Percentiles rank a stretch among this genome's conserved stretches.
Conservation (phyloP, 75 land plant genomes). For the Cunninghamia lanceolata region DNA sequence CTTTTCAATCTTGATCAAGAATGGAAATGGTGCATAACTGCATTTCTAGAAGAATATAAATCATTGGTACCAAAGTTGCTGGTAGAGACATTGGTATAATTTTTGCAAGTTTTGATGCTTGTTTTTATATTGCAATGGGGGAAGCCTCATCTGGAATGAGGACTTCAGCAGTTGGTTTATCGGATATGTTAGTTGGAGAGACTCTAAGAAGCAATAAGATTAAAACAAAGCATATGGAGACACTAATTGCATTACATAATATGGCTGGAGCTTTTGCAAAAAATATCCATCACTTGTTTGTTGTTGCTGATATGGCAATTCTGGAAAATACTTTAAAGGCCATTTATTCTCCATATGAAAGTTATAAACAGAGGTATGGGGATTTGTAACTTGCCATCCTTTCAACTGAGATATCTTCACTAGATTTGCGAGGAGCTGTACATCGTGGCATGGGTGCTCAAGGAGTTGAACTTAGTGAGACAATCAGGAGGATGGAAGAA, state of each 20-base stretch:
- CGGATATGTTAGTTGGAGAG: slow-evolving; percentile 64
- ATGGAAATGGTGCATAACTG: slow-evolving; percentile 96
- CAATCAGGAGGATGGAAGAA: slow-evolving; percentile 96
- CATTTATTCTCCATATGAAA: no score
- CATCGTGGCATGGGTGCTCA: slow-evolving; percentile 88
- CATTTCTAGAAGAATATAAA: slow-evolving; percentile 90
- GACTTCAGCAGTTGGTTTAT: slow-evolving; percentile 44
- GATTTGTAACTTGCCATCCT: slow-evolving; percentile 85
- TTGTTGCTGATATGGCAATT: slow-evolving; percentile 57
- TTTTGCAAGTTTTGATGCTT: slow-evolving; percentile 70
- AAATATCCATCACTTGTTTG: slow-evolving; percentile 81
- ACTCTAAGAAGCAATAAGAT: slow-evolving; percentile 46
- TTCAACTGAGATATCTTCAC: slow-evolving; percentile 51
- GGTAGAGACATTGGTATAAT: slow-evolving; percentile 70
- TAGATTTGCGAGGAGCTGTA: slow-evolving; percentile 94
- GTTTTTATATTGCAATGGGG: slow-evolving; percentile 73
- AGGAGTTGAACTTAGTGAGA: slow-evolving; percentile 98
- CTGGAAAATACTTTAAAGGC: slow-evolving; percentile 23
- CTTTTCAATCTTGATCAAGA: slow-evolving; percentile 94
- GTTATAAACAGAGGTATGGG: slow-evolving; percentile 11
- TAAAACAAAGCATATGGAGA: slow-evolving; percentile 63
- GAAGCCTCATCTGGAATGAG: slow-evolving; percentile 73
- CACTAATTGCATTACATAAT: slow-evolving; percentile 79
- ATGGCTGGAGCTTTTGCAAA: slow-evolving; percentile 80
- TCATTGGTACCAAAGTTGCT: slow-evolving; percentile 80